Conservation (phyloP, 768 basidiomycete species). For the Auricularia auricula-judae region DNA sequence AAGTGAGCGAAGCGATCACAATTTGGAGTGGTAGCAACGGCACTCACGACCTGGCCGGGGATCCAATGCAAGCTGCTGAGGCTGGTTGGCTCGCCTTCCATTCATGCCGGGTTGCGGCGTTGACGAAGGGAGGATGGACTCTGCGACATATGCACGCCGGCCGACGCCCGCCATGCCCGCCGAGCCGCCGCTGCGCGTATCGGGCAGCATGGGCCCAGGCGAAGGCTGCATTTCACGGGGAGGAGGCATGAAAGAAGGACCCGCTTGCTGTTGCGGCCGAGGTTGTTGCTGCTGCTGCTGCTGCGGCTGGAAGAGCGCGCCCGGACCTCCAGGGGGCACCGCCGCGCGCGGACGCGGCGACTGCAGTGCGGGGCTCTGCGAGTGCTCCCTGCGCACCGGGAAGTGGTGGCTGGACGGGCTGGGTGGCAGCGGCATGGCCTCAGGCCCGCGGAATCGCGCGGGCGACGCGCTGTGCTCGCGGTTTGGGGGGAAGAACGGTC, state of each 20-base stretch:
- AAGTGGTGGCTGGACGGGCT: background rate
- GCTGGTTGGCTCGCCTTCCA: constrained; percentile 23
- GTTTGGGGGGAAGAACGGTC: background rate
- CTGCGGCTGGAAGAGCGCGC: background rate
- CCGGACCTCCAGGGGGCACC: background rate
- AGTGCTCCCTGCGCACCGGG: background rate
- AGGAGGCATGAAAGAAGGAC: background rate
- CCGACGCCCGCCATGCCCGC: constrained; percentile 31
- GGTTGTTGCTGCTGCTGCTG: constrained; percentile 3
- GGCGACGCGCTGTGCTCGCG: background rate
- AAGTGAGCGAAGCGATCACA: constrained; percentile 6
- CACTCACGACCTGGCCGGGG: constrained; percentile 17
- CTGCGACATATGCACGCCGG: constrained; percentile 23
- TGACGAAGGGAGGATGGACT: constrained; percentile 15
- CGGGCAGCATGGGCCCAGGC: constrained; percentile 1
- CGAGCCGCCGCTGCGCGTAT: constrained; percentile 16
- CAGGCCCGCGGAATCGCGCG: background rate
- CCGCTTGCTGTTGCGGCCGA: background rate
- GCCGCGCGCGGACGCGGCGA: background rate
- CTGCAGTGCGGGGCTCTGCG: background rate
- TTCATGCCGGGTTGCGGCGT: constrained; percentile 14
- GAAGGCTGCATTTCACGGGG: background rate
- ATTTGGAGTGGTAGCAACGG: constrained; percentile 2
- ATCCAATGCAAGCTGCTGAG: constrained; percentile 38
- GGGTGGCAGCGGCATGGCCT: background rate